Conservation (phyloP, 306 rosid genomes). For the Begonia fuchsioides region DNA sequence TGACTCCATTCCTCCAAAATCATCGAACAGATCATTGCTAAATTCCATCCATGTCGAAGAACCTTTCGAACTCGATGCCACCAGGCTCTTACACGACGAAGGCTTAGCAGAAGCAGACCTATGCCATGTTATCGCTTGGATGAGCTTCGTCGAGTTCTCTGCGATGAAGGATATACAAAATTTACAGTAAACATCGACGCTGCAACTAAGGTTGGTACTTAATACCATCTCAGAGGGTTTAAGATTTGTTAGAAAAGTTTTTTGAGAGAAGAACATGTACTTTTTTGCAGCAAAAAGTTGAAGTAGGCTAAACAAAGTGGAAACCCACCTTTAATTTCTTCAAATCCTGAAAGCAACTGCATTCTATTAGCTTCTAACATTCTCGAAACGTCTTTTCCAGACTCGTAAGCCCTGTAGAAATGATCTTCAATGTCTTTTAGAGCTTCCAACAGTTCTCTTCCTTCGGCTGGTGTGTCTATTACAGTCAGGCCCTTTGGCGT, state of each 20-base stretch:
- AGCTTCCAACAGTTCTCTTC: slow-evolving; percentile 87
- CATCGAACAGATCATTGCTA: slow-evolving; percentile 69
- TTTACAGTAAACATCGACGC: too few relatives aligned
- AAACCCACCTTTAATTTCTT: slow-evolving; percentile 91
- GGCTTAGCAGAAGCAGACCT: slow-evolving; percentile 45
- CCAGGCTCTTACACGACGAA: slow-evolving; percentile 77
- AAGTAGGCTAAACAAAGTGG: too few relatives aligned
- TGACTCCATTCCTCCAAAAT: slow-evolving; percentile 76
- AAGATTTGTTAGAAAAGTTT: too few relatives aligned
- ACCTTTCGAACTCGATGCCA: slow-evolving; percentile 42
- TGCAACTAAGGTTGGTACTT: too few relatives aligned
- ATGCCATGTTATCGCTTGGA: slow-evolving; percentile 67
- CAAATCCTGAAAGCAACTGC: slow-evolving; percentile 71
- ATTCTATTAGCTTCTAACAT: slow-evolving; percentile 86
- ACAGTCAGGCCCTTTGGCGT: slow-evolving; percentile 45
- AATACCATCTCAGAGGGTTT: too few relatives aligned
- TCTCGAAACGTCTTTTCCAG: slow-evolving; percentile 65
- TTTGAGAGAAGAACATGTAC: too few relatives aligned
- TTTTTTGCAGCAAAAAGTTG: too few relatives aligned
- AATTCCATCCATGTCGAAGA: slow-evolving; percentile 63
- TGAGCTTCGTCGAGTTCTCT: slow-evolving; percentile 85
- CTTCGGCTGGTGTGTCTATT: slow-evolving; percentile 57
- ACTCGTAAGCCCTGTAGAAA: slow-evolving; percentile 60
- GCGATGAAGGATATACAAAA: slow-evolving; percentile 16
- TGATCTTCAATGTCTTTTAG: slow-evolving; percentile 68